Percentiles rank a stretch among this genome's conserved stretches.
Conservation (phyloP, 495 filamentous ascomycete genomes). For the Penicillium robsamsonii region DNA sequence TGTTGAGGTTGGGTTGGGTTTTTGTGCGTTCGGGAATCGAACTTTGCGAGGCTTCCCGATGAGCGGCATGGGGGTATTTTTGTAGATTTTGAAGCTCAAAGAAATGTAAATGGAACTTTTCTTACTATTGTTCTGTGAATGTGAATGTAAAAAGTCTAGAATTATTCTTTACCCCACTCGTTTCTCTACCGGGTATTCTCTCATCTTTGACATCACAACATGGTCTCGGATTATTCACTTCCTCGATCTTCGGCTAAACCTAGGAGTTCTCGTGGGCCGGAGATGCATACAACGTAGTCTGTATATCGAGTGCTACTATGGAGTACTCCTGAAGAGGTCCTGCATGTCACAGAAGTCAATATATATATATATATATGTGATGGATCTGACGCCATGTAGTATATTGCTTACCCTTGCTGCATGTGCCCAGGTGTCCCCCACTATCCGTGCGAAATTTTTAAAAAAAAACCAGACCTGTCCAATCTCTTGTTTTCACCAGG, state of each 20-base stretch:
- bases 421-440: neutral
- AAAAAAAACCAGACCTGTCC: neutral
- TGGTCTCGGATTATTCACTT: too few species aligned
- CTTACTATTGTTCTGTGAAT: conserved; percentile 11
- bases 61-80: conserved; percentile 28
- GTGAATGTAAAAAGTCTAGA: neutral
- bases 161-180: conserved; percentile 4
- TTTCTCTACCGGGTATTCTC: neutral
- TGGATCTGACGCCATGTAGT: conserved; percentile 4
- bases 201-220: neutral
- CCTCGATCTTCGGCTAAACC: neutral
- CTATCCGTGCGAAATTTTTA: neutral
- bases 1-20: conserved; percentile 7
- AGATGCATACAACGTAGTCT: neutral
- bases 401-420: conserved; percentile 3
- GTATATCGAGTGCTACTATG: neutral
- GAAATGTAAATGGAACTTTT: neutral
- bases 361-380: neutral
- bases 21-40: conserved; percentile 30
- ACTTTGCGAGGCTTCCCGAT: conserved; percentile 42
- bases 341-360: conserved; percentile 1
- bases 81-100: neutral
- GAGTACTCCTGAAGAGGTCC: conserved; percentile 1
- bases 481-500: neutral
- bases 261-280: neutral